Evolutionary conservation across 2,329 filamentous ascomycete genomes (phyloP), one percentile per base, ranked within the genome.

Genomic region (Clonostachys sp.): DNA sequence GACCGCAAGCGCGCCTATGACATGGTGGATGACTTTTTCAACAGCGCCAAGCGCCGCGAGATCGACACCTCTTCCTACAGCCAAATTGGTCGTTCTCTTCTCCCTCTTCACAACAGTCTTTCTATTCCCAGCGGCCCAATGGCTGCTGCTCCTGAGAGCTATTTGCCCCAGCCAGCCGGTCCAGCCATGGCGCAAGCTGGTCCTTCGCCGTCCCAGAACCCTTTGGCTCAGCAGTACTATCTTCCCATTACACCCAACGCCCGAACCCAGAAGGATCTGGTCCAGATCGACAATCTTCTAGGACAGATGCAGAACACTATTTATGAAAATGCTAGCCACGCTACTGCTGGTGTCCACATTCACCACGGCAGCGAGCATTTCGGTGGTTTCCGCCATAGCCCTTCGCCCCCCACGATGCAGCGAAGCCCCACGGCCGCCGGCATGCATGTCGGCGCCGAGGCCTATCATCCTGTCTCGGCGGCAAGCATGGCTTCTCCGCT

Each of bases 231-330:
- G 60, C 96, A 96, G 71, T 89, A 90, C 52, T 77, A 96, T 50
- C 89, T 94, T 46, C 84, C 91, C 10, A 90, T 95, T 74, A 84
- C 84, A 42, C 84, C 84, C 43, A 95, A 91, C 59, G 78, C 95
- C 48, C 85, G 92, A 61, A 96, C 91, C 44, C 96, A 97, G 78
- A 91, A 84, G 64, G 94, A 99, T 64, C 77, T 99, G 41, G 75
- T 95, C 64, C 91, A 95, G 64, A 91, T 97, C 60, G 94, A 97
- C 65, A 87, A 91, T 61, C 89, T 97, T 65, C 81, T 99, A 47
- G 91, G 96, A 70, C 90, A 96, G 70, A 92, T 97, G 77, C 91
- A 96, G 70, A 85, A 87, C 54, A 96, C 92, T 42, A 90, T 97
- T 44, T 97, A 97, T 63, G 94, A 97, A 71, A 95, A 86, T 65